Evolutionary conservation across 2,329 filamentous ascomycete species (phyloP).

Genomic region (Penicillium sp.): DNA sequence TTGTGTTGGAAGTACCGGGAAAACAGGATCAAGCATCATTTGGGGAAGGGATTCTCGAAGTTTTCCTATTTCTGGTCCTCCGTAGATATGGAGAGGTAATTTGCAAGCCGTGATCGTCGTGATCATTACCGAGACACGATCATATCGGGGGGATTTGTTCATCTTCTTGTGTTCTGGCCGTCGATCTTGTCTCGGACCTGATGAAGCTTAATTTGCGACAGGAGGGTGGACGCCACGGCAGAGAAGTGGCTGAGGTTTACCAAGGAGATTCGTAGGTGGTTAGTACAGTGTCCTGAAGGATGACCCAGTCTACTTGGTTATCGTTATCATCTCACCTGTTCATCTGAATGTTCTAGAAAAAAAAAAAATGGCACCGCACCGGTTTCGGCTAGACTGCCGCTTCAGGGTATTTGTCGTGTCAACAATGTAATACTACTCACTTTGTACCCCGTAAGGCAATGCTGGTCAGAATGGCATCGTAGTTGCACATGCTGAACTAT

Average conservation of each 20-base stretch:
- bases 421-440: background rate
- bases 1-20: background rate
- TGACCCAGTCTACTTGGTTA: background rate
- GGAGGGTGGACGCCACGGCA: slow-evolving; percentile 14
- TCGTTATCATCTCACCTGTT: background rate
- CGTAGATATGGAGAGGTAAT: background rate
- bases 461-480: background rate
- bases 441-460: background rate
- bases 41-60: background rate
- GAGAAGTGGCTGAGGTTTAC: slow-evolving; percentile 10
- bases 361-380: background rate
- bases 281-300: background rate
- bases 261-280: background rate
- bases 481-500: background rate
- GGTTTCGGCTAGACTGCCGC: background rate
- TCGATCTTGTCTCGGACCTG: slow-evolving; percentile 29
- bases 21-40: background rate
- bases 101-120: background rate
- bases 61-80: background rate
- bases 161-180: slow-evolving; percentile 3
- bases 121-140: background rate
- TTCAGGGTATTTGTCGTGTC: slow-evolving; percentile 8
- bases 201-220: slow-evolving; percentile 27
- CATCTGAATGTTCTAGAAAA: background rate
- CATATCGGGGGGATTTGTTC: background rate